These are phyloP conservation scores for Yueomyces sp. DNA, from an alignment of 1,139 yeast species.

Conservation along the genomic window DNA sequence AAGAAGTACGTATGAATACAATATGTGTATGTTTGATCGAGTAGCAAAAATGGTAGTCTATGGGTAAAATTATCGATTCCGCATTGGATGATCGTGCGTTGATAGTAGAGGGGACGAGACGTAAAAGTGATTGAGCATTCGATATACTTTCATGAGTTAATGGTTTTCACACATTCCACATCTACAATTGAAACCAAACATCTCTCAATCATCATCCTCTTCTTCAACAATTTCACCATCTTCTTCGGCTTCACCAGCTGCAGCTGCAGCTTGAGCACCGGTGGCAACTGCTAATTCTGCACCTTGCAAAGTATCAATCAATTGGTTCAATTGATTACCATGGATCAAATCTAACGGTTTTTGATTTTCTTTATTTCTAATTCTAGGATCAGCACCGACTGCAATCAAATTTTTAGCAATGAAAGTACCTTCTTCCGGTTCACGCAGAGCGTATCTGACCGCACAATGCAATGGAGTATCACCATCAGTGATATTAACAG, in stretches of 20 bases:
- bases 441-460: constrained; percentile 60
- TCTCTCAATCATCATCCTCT: background rate
- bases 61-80: too few species aligned
- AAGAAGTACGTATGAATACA: too few species aligned
- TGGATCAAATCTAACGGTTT: constrained; percentile 63
- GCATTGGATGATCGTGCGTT: too few species aligned
- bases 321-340: constrained; percentile 35
- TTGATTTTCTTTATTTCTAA: constrained; percentile 45
- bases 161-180: too few species aligned
- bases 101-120: too few species aligned
- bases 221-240: constrained; percentile 18
- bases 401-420: constrained; percentile 73
- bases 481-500: constrained; percentile 54
- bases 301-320: constrained; percentile 56
- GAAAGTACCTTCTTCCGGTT: constrained; percentile 77
- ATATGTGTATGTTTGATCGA: too few species aligned
- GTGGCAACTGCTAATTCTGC: constrained; percentile 59
- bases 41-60: too few species aligned
- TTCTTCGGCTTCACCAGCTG: constrained; percentile 17
- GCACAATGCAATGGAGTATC: constrained; percentile 88
- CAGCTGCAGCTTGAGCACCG: constrained; percentile 16
- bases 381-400: constrained; percentile 78
- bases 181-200: too few species aligned
- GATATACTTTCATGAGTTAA: too few species aligned
- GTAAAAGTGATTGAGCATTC: too few species aligned